Conservation (phyloP, 805 yeast genomes). For the Cyberlindnera americana region DNA sequence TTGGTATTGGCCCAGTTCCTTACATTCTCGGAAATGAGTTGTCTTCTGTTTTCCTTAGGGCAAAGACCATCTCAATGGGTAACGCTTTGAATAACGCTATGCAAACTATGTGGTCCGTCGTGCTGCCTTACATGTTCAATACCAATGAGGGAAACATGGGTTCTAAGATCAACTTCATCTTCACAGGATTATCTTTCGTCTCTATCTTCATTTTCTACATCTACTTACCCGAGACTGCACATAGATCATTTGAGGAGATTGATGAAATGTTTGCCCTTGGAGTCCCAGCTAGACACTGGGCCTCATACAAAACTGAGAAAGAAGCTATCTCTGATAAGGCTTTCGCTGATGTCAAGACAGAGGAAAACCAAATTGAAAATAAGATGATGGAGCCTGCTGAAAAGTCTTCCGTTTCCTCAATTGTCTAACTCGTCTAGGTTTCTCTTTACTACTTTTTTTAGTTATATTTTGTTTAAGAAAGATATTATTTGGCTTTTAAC, state of each 20-base stretch:
- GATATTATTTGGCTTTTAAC: too few species aligned
- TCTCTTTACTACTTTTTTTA: background rate
- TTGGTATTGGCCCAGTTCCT: conserved; percentile 36
- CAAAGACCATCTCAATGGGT: conserved; percentile 36
- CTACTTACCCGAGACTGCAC: conserved; percentile 52
- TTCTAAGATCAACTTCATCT: conserved; percentile 42
- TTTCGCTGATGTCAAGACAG: conserved; percentile 4
- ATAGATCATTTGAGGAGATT: conserved; percentile 52
- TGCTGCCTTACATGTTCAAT: conserved; percentile 45
- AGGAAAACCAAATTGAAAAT: background rate
- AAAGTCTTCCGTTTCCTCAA: too few species aligned
- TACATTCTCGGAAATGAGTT: conserved; percentile 35
- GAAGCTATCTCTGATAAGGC: conserved; percentile 4
- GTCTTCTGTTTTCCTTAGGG: conserved; percentile 36
- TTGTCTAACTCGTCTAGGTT: too few species aligned
- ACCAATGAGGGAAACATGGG: conserved; percentile 39
- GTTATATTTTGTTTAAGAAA: too few species aligned
- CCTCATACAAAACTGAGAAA: conserved; percentile 10
- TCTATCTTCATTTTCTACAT: conserved; percentile 40
- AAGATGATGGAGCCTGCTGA: background rate
- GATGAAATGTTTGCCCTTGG: conserved; percentile 43
- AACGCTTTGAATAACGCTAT: conserved; percentile 28
- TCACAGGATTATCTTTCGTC: conserved; percentile 33
- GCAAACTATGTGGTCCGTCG: conserved; percentile 33
- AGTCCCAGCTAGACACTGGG: conserved; percentile 30